Evolutionary conservation across 768 basidiomycete genomes (phyloP).

Genomic region (Suillus sp.): DNA sequence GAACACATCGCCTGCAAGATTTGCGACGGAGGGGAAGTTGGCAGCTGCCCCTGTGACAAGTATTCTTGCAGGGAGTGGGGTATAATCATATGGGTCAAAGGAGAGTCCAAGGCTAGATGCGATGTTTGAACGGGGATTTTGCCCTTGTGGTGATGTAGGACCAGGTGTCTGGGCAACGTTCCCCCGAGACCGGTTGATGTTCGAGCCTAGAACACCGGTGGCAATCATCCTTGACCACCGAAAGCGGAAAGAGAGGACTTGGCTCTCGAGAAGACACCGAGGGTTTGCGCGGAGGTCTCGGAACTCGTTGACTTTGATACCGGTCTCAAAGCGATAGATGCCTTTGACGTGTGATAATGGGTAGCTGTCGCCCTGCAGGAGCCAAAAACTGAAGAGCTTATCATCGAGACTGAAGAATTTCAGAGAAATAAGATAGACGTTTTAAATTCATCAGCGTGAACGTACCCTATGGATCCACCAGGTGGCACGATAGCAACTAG

Average conservation of each 20-base stretch:
- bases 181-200: slow-evolving; percentile 33
- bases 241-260: slow-evolving; percentile 78
- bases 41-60: slow-evolving; percentile 79
- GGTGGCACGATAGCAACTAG: slow-evolving; percentile 89
- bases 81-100: slow-evolving; percentile 79
- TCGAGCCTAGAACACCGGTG: slow-evolving; percentile 63
- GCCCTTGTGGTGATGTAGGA: slow-evolving; percentile 24
- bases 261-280: slow-evolving; percentile 81
- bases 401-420: slow-evolving; percentile 69
- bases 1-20: slow-evolving; percentile 80
- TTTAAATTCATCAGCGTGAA: slow-evolving; percentile 16
- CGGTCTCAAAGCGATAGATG: slow-evolving; percentile 85
- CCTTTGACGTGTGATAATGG: slow-evolving; percentile 82
- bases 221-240: slow-evolving; percentile 77
- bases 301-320: slow-evolving; percentile 86
- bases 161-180: slow-evolving; percentile 31
- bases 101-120: slow-evolving; percentile 57
- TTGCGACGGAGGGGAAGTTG: slow-evolving; percentile 81
- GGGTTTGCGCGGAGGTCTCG: slow-evolving; percentile 88
- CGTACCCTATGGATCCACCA: slow-evolving; percentile 85
- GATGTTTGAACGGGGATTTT: slow-evolving; percentile 19
- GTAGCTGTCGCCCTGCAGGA: slow-evolving; percentile 75
- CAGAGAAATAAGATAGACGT: slow-evolving; percentile 9
- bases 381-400: slow-evolving; percentile 90
- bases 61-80: slow-evolving; percentile 63